Evolutionary conservation across 352 stramenopile genomes (phyloP).

Genomic region (Phytophthora melonis): DNA sequence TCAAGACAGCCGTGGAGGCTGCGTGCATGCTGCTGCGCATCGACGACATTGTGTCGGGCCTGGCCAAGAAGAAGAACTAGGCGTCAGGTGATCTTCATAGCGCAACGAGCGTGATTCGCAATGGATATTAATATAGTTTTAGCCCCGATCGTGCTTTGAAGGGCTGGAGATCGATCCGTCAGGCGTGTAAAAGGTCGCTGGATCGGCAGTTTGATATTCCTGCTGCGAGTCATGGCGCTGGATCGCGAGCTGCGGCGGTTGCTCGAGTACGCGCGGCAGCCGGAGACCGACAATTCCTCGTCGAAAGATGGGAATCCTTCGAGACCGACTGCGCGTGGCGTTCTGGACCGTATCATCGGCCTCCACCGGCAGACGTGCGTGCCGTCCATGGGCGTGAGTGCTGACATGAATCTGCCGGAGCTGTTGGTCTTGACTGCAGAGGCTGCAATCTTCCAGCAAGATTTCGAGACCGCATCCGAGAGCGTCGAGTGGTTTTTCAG

Average conservation of each 20-base stretch:
- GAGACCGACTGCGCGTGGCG: constrained; percentile 41
- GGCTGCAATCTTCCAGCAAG: constrained; percentile 64
- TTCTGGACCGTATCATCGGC: constrained; percentile 47
- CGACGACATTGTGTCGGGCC: constrained; percentile 99
- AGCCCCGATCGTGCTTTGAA: constrained; percentile 33
- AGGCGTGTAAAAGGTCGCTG: constrained; percentile 28
- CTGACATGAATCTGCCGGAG: constrained; percentile 65
- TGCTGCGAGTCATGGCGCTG: constrained; percentile 47
- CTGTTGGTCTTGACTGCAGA: constrained; percentile 84
- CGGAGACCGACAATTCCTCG: constrained; percentile 34
- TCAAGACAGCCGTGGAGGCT: constrained; percentile 99
- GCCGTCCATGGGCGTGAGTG: constrained; percentile 29
- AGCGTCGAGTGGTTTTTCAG: constrained; percentile 80
- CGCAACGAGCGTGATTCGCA: constrained; percentile 8
- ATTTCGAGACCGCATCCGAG: constrained; percentile 66
- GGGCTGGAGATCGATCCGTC: constrained; percentile 50
- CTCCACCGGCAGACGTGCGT: constrained; percentile 51
- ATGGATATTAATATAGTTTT: constrained; percentile 79
- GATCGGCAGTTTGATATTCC: not conserved
- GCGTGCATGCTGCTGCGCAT: constrained; percentile 98
- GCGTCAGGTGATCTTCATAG: constrained; percentile 5
- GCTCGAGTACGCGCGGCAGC: constrained; percentile 51
- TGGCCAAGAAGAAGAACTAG: constrained; percentile 96
- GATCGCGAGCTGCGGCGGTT: constrained; percentile 64
- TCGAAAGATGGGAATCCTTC: constrained; percentile 18